A percentile compares a stretch with the other conserved stretches of the same genome.
These are phyloP conservation scores for Salvia rosmarinus DNA, from an alignment of 257 asterid genomes.

Conservation along the genomic window DNA sequence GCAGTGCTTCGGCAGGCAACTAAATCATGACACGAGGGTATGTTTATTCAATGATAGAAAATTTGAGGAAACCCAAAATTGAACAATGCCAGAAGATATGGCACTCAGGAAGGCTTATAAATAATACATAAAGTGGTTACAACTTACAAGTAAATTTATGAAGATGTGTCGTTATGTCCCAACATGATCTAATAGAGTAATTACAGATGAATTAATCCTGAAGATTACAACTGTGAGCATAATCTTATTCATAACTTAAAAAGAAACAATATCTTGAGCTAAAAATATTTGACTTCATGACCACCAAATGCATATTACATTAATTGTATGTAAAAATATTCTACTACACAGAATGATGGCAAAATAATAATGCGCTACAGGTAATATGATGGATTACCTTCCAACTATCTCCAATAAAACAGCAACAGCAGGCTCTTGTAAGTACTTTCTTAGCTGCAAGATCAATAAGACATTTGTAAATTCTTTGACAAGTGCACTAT, in stretches of 20 bases:
- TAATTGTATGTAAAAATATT: background rate
- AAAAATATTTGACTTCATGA: background rate
- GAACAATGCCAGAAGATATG: constrained; percentile 4
- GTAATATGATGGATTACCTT: constrained; percentile 50
- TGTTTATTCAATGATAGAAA: constrained; percentile 32
- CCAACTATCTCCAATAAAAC: constrained; percentile 77
- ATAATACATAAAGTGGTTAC: background rate
- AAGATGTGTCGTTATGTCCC: background rate
- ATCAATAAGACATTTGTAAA: constrained; percentile 62
- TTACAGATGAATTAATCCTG: background rate
- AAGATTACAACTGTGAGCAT: background rate
- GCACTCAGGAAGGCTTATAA: background rate
- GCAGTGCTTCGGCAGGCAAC: constrained; percentile 69
- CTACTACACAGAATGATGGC: background rate
- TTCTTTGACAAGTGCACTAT: constrained; percentile 63
- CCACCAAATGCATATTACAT: background rate
- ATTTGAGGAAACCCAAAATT: constrained; percentile 3
- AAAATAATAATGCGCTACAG: constrained; percentile 22
- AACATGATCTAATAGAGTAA: background rate
- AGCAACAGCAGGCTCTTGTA: constrained; percentile 88
- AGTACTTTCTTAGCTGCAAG: constrained; percentile 82
- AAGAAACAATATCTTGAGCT: background rate
- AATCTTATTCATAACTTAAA: constrained; percentile 7
- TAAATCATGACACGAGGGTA: constrained; percentile 43
- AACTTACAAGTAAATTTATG: constrained; percentile 13